phyloP scores from a whole-genome alignment of 768 basidiomycete species.

The Clavaria fumosa region DNA sequence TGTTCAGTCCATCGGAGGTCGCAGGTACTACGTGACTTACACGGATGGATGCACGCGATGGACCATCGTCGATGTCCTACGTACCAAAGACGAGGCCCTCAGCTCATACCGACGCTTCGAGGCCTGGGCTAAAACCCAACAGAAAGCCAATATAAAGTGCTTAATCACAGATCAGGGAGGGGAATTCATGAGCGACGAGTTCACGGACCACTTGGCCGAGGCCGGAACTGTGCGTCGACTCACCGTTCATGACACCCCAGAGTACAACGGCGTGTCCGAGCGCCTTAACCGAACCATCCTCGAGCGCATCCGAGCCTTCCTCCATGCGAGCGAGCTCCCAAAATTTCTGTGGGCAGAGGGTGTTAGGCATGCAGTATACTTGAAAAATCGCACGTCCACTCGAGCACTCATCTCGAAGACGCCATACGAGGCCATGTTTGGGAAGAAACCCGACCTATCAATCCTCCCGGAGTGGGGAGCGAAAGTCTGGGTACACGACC shows the following conservation, averaged over 20 bases:
- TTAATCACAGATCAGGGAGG: constrained; percentile 22
- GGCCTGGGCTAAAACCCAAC: constrained; percentile 17
- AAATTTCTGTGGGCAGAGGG: constrained; percentile 20
- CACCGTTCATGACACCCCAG: constrained; percentile 20
- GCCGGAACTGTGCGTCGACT: constrained; percentile 20
- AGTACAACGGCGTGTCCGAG: constrained; percentile 25
- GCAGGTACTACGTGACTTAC: constrained; percentile 17
- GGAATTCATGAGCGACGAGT: constrained; percentile 19
- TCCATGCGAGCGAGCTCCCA: constrained; percentile 15
- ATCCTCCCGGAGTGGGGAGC: constrained; percentile 18
- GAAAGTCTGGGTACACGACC: constrained; percentile 16
- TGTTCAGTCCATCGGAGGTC: constrained; percentile 7
- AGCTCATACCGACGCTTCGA: constrained; percentile 14
- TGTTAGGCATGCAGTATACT: constrained; percentile 16
- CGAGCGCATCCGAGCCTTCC: constrained; percentile 15
- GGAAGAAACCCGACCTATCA: constrained; percentile 18
- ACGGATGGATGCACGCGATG: constrained; percentile 15
- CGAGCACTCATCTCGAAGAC: constrained; percentile 13
- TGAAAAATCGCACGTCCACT: constrained; percentile 21
- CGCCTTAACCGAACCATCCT: constrained; percentile 18
- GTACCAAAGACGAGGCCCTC: constrained; percentile 13
- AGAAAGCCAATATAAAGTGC: constrained; percentile 10
- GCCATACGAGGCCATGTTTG: constrained; percentile 13
- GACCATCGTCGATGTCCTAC: constrained; percentile 10
- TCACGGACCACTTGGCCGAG: constrained; percentile 13